phyloP scores from a whole-genome alignment of 805 yeast species.

The Starmera pachycereana region DNA sequence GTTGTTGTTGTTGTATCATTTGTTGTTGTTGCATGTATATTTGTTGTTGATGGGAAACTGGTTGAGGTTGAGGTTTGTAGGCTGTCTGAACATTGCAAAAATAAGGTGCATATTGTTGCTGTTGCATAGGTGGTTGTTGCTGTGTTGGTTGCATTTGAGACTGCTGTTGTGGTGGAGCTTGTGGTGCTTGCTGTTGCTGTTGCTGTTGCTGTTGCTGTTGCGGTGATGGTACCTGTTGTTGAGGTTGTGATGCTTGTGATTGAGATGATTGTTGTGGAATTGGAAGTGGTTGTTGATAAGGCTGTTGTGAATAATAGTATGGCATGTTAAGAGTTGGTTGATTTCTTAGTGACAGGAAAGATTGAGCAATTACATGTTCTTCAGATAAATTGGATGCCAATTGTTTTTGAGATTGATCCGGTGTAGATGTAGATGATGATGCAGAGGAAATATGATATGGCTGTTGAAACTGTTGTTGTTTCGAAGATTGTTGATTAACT shows the following conservation, averaged over 20 bases:
- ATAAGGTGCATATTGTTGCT: neutral
- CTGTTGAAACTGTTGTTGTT: too few relatives aligned
- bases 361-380: conserved; percentile 19
- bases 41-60: too few relatives aligned
- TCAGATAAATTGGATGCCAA: conserved; percentile 9
- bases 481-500: neutral
- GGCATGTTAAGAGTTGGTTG: conserved; percentile 10
- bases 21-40: too few relatives aligned
- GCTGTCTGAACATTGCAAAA: neutral
- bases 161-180: conserved; percentile 2
- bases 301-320: conserved; percentile 15
- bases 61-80: too few relatives aligned
- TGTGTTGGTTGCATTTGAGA: neutral
- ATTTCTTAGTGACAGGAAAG: conserved; percentile 16
- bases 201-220: conserved; percentile 9
- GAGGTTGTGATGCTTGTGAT: conserved; percentile 13
- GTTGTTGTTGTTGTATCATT: too few relatives aligned
- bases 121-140: neutral
- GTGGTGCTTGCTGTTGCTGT: conserved; percentile 11
- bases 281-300: conserved; percentile 7
- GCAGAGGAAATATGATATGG: neutral
- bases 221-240: conserved; percentile 11
- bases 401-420: conserved; percentile 5
- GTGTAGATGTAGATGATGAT: conserved; percentile 5
- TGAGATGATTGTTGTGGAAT: conserved; percentile 5